Conservation (phyloP, 73 alveolate genomes). For the Symbiodinium pilosum region DNA sequence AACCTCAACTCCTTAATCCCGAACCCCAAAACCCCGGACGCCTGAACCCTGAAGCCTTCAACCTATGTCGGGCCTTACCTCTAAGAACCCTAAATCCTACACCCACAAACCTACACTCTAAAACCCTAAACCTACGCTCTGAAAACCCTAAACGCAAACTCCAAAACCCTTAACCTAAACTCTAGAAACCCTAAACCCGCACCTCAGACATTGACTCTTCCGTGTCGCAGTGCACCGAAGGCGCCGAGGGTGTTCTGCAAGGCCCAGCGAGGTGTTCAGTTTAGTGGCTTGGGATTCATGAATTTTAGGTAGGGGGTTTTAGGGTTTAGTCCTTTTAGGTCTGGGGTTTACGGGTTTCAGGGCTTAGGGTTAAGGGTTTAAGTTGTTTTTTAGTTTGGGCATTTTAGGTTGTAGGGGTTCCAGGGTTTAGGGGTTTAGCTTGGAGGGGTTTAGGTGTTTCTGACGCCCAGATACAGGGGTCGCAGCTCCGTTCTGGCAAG, state of each 20-base stretch:
- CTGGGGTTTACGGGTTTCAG: too few relatives aligned
- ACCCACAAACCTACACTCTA: not conserved
- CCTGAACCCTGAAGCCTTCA: not conserved
- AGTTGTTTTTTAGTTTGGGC: too few relatives aligned
- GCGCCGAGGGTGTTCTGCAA: slow-evolving; percentile 36
- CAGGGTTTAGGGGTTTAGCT: too few relatives aligned
- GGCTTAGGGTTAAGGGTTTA: too few relatives aligned
- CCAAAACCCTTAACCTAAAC: not conserved
- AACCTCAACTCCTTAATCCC: not conserved
- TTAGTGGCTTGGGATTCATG: too few relatives aligned
- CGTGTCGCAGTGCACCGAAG: slow-evolving; percentile 47
- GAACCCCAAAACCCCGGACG: not conserved
- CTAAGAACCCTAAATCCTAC: not conserved
- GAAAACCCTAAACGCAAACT: not conserved
- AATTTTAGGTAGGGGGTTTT: too few relatives aligned
- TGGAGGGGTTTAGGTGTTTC: too few relatives aligned
- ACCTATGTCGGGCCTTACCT: not conserved
- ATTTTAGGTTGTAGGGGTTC: too few relatives aligned
- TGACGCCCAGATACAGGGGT: too few relatives aligned
- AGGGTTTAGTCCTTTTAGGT: too few relatives aligned
- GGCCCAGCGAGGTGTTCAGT: not conserved
- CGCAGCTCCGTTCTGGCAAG: too few relatives aligned
- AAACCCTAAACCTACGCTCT: not conserved
- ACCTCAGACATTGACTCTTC: slow-evolving; percentile 45
- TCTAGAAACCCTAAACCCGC: not conserved